A percentile compares a stretch with the other conserved stretches of the same genome.
These are phyloP conservation scores for Fusarium chuoi DNA, from an alignment of 2,329 filamentous ascomycete genomes.

Conservation along the genomic window DNA sequence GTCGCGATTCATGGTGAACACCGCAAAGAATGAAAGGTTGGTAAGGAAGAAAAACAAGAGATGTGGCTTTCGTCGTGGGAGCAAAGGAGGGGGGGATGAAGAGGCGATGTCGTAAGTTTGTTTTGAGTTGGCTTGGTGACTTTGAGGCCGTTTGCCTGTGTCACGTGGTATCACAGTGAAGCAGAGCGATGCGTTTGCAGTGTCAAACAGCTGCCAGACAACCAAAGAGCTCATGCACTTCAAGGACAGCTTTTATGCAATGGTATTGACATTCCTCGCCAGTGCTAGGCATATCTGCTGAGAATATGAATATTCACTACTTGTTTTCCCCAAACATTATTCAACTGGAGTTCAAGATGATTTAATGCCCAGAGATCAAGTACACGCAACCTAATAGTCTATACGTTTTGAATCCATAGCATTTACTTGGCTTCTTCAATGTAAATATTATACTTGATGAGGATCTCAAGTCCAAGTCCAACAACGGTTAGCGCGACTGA, in stretches of 20 bases:
- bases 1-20: background rate
- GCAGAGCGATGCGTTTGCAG: background rate
- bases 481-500: background rate
- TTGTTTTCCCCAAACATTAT: background rate
- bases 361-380: background rate
- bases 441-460: background rate
- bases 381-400: background rate
- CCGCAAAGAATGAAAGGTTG: too few relatives aligned
- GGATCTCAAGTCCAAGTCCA: background rate
- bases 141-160: background rate
- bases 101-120: background rate
- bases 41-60: background rate
- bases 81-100: background rate
- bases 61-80: background rate
- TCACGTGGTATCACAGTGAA: background rate
- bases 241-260: accelerated
- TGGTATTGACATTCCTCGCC: background rate
- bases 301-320: background rate
- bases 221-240: accelerated
- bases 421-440: background rate
- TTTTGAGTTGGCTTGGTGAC: background rate
- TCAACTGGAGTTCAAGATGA: background rate
- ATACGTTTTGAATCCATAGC: background rate
- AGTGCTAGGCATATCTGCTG: background rate
- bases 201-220: background rate